Evolutionary conservation across 2,329 filamentous ascomycete genomes (phyloP), one percentile per base, ranked within the genome.

Genomic region (Penicillium sp.): DNA sequence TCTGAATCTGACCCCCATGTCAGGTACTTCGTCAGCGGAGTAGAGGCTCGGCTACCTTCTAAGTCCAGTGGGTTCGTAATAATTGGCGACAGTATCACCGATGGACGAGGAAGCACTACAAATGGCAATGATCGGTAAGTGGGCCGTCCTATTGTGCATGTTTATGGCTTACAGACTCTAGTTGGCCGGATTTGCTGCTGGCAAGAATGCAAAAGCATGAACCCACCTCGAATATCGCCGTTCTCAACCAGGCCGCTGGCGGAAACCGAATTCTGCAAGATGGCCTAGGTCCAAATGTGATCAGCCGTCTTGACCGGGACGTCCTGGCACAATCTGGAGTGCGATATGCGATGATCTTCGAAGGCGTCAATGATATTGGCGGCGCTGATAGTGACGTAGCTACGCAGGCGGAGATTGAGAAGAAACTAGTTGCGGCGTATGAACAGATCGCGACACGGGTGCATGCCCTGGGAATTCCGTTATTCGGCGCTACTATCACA

Each of bases 351-450:
- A 79, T 89, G 73, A 77, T 88, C 37, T 89, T 87, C 66, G 83
- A 87, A 68, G 86, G 86, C 21, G 84, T 89, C 29, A 88, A 88
- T 64, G 86, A 89, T 63, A 87, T 89, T 53, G 86, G 86, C 4
- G 73, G 69, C 2, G 80, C 77, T 0, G 71, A 72, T 2, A 63
- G 78, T 0, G 79, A 80, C 23, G 47, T 68, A 0, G 69, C 65
- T 0, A 71, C 76, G 0, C 83, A 86, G 61, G 58, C 61, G 3
- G 64, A 68, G 4, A 72, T 86, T 10, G 82, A 78, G 15, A 77
- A 79, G 50, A 63, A 71, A 3, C 71, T 89, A 3, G 80, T 83
- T 35, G 73, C 75, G n/a, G 82, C 83, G 0, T 88, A 82, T 64
- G 70, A 75, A 53, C 82, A 86, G 60, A 85, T 88, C 32, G 77